A percentile compares a stretch with the other conserved stretches of the same genome.
These are phyloP conservation scores for Thymus mandschuricus DNA, from an alignment of 257 asterid species.

Conservation along the genomic window DNA sequence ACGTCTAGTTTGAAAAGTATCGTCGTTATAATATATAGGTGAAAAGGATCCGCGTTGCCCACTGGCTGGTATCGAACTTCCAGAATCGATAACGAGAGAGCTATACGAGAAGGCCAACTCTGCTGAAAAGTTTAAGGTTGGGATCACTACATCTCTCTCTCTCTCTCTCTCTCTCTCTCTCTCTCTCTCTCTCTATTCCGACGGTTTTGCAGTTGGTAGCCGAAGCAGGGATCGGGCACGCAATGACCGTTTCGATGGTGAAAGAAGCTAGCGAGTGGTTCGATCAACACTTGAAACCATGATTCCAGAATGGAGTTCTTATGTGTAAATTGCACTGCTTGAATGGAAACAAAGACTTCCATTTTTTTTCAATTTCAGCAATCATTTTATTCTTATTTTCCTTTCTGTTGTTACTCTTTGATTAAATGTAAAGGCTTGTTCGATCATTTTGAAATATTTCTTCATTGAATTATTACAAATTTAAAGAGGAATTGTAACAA, in stretches of 20 bases:
- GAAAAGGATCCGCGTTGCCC: constrained; percentile 89
- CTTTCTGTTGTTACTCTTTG: too few species aligned
- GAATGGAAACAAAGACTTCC: not conserved
- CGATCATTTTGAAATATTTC: too few species aligned
- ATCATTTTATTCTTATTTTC: too few species aligned
- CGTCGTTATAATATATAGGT: constrained; percentile 37
- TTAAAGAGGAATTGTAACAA: too few species aligned
- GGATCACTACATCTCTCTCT: not conserved
- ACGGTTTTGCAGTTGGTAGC: constrained; percentile 53
- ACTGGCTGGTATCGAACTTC: constrained; percentile 58
- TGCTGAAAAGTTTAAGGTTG: constrained; percentile 56
- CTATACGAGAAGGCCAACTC: constrained; percentile 39
- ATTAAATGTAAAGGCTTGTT: too few species aligned
- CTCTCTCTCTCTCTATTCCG: not conserved
- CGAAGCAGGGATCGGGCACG: constrained; percentile 70
- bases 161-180: not conserved
- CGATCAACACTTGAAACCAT: constrained; percentile 35
- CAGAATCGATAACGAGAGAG: constrained; percentile 49
- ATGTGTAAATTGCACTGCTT: not conserved
- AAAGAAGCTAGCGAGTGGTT: constrained; percentile 51
- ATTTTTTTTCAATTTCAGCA: not conserved
- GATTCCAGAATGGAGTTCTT: not conserved
- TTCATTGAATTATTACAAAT: too few species aligned
- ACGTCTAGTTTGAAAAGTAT: not conserved
- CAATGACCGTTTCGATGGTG: constrained; percentile 82